These are phyloP conservation scores for Cotoneaster glaucophyllus DNA, from an alignment of 306 rosid genomes.

Conservation along the genomic window DNA sequence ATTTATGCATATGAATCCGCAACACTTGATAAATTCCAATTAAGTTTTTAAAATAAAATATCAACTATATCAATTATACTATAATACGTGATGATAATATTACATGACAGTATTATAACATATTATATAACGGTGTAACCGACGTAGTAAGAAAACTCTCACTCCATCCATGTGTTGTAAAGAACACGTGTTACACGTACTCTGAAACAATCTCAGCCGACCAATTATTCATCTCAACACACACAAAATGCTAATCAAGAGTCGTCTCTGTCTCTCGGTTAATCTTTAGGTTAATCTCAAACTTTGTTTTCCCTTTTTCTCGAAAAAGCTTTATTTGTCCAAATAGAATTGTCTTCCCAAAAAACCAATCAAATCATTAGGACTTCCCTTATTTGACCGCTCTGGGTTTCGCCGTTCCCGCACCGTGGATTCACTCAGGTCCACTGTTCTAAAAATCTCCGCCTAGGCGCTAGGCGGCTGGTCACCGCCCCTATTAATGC, in stretches of 20 bases:
- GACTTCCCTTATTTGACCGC: conserved; percentile 8
- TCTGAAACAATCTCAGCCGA: not conserved
- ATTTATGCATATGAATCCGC: not conserved
- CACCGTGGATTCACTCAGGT: not conserved
- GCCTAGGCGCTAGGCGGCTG: too few species aligned
- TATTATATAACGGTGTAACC: too few species aligned
- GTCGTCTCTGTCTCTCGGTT: not conserved
- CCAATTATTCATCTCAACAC: not conserved
- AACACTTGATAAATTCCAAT: too few species aligned
- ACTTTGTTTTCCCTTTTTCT: not conserved
- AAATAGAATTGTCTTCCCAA: not conserved
- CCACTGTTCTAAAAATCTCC: too few species aligned
- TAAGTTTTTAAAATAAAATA: too few species aligned
- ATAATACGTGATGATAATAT: too few species aligned
- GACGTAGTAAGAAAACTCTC: not conserved
- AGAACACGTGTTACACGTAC: not conserved
- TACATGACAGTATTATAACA: too few species aligned
- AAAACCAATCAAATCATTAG: not conserved
- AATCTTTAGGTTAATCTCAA: not conserved
- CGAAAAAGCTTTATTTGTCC: not conserved
- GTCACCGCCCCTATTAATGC: too few species aligned
- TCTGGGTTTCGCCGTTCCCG: not conserved
- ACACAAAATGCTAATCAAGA: not conserved
- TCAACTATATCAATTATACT: not conserved
- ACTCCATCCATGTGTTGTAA: not conserved